Evolutionary conservation across 2,329 filamentous ascomycete species (phyloP), one percentile per base, ranked within the genome.

Genomic region (Metarhizium humberi): DNA sequence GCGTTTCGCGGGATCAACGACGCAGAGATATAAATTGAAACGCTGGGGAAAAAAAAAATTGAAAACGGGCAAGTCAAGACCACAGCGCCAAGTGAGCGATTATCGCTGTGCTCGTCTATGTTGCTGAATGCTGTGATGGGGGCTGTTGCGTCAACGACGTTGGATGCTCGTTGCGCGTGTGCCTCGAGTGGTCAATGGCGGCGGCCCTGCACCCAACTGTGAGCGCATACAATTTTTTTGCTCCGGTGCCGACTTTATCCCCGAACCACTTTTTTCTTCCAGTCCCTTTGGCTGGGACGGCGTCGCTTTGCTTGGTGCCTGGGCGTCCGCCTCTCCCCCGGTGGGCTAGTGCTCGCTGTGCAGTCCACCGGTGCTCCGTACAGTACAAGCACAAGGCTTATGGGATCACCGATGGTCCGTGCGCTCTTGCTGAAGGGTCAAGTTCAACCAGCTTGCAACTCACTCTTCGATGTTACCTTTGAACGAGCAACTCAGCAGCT

Each of bases 161-260:
- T 25, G 25, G 25, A 25, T 25, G 25, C 25, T 25, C 25, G 25
- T 25, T 1, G 25, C 25, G 25, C 25, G 25, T 25, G 25, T 25
- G 25, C 25, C 25, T 18, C n/a, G 18, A 45, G 42, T n/a, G n/a
- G n/a, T 20, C 42, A 20, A 20, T 16, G 40, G 14, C 40, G 40
- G 14, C 40, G 6, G n/a, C 14, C 40, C 14, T 16, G 40, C 43
- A 4, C 25, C 25, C 25, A 25, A 4, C 25, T 11, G n/a, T 46
- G 43, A 46, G 43, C n/a, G 46, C 25, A 25, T 34, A 30, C 11
- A 54, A 52, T 13, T 40, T 52, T 53, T 53, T 50, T 7, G 43
- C 51, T 30, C 54, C 47, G 38, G 14, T 34, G 13, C 52, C 54
- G 56, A 56, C 43, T 36, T 50, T 36, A 46, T 56, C 52, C 50